These are phyloP conservation scores for Davidsoniella australis DNA, from an alignment of 2,329 filamentous ascomycete genomes.

Conservation along the genomic window DNA sequence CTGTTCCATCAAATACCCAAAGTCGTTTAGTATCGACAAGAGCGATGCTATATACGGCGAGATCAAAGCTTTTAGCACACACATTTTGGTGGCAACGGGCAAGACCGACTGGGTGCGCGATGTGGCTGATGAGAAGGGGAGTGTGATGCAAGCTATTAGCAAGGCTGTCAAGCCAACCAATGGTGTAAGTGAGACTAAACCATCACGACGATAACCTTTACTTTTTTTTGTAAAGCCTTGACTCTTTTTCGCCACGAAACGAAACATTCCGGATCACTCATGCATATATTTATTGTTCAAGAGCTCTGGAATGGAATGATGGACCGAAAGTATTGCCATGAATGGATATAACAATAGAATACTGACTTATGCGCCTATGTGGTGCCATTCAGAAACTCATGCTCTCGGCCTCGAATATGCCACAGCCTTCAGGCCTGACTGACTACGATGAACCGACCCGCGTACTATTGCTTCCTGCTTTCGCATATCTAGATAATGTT, in stretches of 20 bases:
- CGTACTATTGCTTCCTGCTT: constrained; percentile 69
- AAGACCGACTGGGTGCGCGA: constrained; percentile 90
- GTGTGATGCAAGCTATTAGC: constrained; percentile 61
- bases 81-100: constrained; percentile 83
- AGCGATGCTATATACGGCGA: constrained; percentile 67
- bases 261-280: too few relatives aligned
- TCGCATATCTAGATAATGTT: constrained; percentile 69
- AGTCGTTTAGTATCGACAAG: constrained; percentile 55
- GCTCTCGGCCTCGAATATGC: constrained; percentile 84
- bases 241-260: neutral
- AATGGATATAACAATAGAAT: neutral
- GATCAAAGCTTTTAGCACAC: constrained; percentile 74
- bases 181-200: constrained; percentile 36
- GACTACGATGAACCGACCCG: constrained; percentile 56
- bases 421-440: constrained; percentile 49
- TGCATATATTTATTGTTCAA: too few relatives aligned
- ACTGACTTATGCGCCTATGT: neutral
- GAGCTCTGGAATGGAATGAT: too few relatives aligned
- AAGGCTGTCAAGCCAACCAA: constrained; percentile 42
- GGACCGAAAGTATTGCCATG: too few relatives aligned
- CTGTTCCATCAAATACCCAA: constrained; percentile 65
- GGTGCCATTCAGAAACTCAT: constrained; percentile 48
- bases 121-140: constrained; percentile 73
- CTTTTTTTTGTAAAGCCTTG: neutral
- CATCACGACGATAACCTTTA: neutral